Evolutionary conservation across 441 rosid genomes (phyloP).

Genomic region (Corymbia calophylla): DNA sequence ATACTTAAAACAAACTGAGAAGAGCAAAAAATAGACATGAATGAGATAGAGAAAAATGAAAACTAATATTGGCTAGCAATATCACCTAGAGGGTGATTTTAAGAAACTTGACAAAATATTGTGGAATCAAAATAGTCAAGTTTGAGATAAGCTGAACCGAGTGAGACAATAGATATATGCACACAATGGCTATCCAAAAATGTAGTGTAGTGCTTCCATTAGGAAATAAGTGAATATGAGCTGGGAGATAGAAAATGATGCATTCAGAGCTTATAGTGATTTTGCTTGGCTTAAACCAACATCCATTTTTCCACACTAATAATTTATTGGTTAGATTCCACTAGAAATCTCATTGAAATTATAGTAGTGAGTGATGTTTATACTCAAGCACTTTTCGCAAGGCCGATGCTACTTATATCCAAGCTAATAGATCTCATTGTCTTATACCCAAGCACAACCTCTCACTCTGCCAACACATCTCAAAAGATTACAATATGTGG

Average conservation of each 20-base stretch:
- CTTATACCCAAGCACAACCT: not conserved
- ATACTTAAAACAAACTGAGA: not conserved
- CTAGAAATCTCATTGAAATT: rapidly evolving
- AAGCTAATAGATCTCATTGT: not conserved
- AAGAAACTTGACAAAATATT: not conserved
- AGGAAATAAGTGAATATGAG: not conserved
- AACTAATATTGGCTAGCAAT: not conserved
- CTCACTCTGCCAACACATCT: not conserved
- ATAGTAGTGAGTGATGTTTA: not conserved
- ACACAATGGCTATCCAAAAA: not conserved
- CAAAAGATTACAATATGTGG: not conserved
- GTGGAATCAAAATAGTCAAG: not conserved
- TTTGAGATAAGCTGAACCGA: not conserved
- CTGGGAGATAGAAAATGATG: not conserved
- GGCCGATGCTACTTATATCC: rapidly evolving
- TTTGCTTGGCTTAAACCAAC: not conserved
- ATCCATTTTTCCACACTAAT: not conserved
- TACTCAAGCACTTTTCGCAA: rapidly evolving
- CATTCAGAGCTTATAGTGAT: not conserved
- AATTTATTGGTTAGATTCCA: rapidly evolving
- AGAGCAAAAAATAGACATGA: not conserved
- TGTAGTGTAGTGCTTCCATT: rapidly evolving
- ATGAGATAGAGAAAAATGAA: not conserved
- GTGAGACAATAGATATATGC: not conserved
- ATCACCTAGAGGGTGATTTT: not conserved